Percentiles rank a stretch among this genome's conserved stretches.
Conservation (phyloP, 768 basidiomycete species). For the Mycena metata region DNA sequence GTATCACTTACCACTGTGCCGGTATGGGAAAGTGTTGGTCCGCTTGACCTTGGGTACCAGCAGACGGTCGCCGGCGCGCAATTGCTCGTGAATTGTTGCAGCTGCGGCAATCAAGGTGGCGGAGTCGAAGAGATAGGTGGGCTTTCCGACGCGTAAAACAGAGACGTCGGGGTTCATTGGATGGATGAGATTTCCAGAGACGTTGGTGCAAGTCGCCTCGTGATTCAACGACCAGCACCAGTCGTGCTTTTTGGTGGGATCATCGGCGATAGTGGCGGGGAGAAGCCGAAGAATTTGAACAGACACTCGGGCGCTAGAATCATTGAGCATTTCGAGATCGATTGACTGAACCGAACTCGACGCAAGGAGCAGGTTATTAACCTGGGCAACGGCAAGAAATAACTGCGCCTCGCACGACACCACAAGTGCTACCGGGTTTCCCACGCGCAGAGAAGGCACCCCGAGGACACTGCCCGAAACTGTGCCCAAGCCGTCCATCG, state of each 20-base stretch:
- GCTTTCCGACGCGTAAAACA: not conserved
- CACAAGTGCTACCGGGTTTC: conserved; percentile 6
- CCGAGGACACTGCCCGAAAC: not conserved
- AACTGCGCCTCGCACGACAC: conserved; percentile 7
- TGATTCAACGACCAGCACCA: not conserved
- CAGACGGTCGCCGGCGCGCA: not conserved
- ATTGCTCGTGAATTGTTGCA: not conserved
- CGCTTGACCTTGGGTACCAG: not conserved
- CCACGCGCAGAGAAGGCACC: not conserved
- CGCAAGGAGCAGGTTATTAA: not conserved
- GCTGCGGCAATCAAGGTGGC: not conserved
- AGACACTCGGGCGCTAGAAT: not conserved
- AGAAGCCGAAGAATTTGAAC: conserved; percentile 2
- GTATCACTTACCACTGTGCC: not conserved
- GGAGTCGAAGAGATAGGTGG: conserved; percentile 11
- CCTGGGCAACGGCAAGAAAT: conserved; percentile 12
- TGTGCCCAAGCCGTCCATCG: not conserved
- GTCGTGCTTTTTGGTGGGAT: not conserved
- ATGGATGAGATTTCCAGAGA: not conserved
- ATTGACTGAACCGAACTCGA: not conserved
- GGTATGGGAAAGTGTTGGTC: conserved; percentile 5
- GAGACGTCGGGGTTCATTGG: conserved; percentile 7
- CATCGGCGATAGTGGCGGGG: not conserved
- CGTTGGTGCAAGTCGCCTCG: not conserved
- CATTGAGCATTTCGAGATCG: not conserved